phyloP scores from a whole-genome alignment of 2,329 filamentous ascomycete genomes.

The Plenodomus lindquistii region DNA sequence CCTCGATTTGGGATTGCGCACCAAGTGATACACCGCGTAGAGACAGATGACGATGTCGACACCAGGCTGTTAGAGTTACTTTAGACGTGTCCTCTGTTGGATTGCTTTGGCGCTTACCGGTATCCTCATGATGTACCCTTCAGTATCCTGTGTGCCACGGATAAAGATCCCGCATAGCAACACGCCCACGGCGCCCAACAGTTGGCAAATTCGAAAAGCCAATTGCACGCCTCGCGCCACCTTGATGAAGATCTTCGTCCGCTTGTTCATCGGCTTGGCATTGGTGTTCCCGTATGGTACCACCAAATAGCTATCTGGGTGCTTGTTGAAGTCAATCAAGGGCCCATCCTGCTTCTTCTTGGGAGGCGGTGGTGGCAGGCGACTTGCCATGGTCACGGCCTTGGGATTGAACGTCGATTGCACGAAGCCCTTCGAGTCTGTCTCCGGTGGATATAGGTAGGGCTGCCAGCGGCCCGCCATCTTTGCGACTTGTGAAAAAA shows the following conservation, averaged over 20 bases:
- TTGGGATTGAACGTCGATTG: constrained; percentile 78
- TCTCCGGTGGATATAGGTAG: constrained; percentile 67
- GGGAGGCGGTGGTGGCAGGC: constrained; percentile 61
- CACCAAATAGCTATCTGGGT: constrained; percentile 76
- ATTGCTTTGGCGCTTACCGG: constrained; percentile 59
- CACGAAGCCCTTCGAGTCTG: constrained; percentile 57
- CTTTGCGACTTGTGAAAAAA: constrained; percentile 29
- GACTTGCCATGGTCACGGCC: constrained; percentile 79
- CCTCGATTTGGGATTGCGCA: constrained; percentile 69
- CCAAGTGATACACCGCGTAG: constrained; percentile 82
- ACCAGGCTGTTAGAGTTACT: constrained; percentile 65
- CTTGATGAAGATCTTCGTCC: constrained; percentile 72
- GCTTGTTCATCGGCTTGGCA: constrained; percentile 68
- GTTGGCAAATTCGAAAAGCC: constrained; percentile 65
- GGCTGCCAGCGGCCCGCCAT: constrained; percentile 61
- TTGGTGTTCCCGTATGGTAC: constrained; percentile 64
- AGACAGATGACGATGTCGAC: constrained; percentile 70
- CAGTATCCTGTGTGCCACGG: constrained; percentile 64
- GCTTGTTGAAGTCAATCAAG: constrained; percentile 78
- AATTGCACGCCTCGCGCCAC: constrained; percentile 71
- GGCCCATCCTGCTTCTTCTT: constrained; percentile 73
- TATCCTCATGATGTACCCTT: constrained; percentile 76
- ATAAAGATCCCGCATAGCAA: constrained; percentile 79
- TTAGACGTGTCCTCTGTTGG: constrained; percentile 7
- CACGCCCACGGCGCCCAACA: constrained; percentile 71